Percentiles rank a stretch among this genome's conserved stretches.
These are phyloP conservation scores for Eucalyptus curtisii DNA, from an alignment of 345 rosid genomes.

Conservation along the genomic window DNA sequence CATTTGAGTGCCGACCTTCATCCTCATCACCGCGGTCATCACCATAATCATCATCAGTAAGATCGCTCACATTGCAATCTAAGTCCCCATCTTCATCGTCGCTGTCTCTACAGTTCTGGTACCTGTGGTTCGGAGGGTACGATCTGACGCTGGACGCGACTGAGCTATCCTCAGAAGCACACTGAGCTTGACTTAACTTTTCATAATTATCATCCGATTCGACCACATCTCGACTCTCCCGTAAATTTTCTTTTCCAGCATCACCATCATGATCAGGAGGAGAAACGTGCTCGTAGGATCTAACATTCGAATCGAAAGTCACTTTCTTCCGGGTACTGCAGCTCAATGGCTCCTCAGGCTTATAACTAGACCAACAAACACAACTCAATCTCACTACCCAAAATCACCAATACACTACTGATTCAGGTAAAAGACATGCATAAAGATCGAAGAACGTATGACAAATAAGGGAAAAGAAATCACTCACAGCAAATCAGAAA, in stretches of 20 bases:
- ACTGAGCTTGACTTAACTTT: neutral
- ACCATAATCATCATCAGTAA: constrained; percentile 18
- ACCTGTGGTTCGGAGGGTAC: constrained; percentile 55
- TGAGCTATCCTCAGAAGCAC: constrained; percentile 20
- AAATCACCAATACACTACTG: neutral
- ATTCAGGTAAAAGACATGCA: neutral
- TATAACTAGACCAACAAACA: constrained; percentile 10
- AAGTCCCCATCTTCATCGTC: constrained; percentile 49
- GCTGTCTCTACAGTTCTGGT: constrained; percentile 59
- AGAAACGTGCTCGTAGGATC: constrained; percentile 46
- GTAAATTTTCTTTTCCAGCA: neutral
- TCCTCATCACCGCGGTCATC: neutral
- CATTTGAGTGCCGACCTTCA: constrained; percentile 5
- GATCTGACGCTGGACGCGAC: constrained; percentile 35
- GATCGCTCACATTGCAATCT: constrained; percentile 19
- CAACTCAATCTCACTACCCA: neutral
- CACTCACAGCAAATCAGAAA: neutral
- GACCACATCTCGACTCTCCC: constrained; percentile 7
- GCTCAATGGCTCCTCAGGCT: constrained; percentile 31
- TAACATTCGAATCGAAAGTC: constrained; percentile 57
- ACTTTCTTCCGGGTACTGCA: constrained; percentile 52
- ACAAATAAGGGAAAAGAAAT: neutral
- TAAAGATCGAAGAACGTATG: neutral
- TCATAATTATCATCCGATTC: neutral
- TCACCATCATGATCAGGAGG: constrained; percentile 29